Base-by-base conservation (phyloP, 331 rosid genomes). In the Quercus phellos region DNA sequence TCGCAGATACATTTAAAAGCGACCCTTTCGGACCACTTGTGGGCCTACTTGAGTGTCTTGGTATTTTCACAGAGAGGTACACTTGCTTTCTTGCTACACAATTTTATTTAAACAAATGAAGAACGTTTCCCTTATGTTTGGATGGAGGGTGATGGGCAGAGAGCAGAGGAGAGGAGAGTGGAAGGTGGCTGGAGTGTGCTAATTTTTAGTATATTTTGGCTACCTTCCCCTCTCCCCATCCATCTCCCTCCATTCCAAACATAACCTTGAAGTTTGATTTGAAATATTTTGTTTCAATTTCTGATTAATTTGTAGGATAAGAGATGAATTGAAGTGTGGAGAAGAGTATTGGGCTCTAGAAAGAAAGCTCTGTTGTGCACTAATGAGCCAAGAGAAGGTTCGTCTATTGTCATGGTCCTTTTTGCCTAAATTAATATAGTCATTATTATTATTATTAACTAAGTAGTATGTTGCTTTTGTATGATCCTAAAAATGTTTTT, bases 271-370 rank as follows among this genome's bases (percentile, higher is more conserved):
- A 10, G 53, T 56, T 72, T 77, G 68, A 70, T 56, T 76, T 75
- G 27, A 46, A 59, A 17, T 86, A 22, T 38, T 77, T 53, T 79
- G 9, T 63, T 58, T 60, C 46, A 68, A 78, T 13, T 76, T 88
- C 77, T 76, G 24, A 72, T 71, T 79, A 71, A 51, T 81, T 89
- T 42, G 59, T 70, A 94, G 98, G 72, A 81, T 92, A 80, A 83
- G 67, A 78, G 89, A 92, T 69, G 95, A 94, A 74, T 79, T 92
- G 68, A 89, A 76, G 73, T 85, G 73, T 29, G 98, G 98, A 80
- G 92, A 89, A 86, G 95, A 85, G 82, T 94, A 94, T 69, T 94
- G 98, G 98, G 86, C 89, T 38, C 88, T 94, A 30, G 98, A 94
- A 88, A 89, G 97, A 89, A 88, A 78, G 85, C 97, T 94, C 70